Evolutionary conservation across 1,284 basidiomycete genomes (phyloP).

Genomic region (Trametes polyzona): DNA sequence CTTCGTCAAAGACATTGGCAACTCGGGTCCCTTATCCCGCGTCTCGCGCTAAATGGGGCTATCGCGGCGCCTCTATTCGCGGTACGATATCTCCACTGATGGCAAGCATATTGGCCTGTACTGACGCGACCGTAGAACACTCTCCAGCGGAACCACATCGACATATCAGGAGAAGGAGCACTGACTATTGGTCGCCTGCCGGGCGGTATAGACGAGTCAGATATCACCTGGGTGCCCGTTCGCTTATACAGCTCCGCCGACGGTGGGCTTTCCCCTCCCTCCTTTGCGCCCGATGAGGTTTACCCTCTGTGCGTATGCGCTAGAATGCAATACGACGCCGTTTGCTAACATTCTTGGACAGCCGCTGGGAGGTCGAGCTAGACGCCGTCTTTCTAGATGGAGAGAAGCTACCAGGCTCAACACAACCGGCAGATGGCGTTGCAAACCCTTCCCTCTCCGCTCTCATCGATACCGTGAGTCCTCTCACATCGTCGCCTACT

Average conservation of each 20-base stretch:
- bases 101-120: background rate
- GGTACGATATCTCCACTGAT: slow-evolving; percentile 18
- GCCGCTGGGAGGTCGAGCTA: slow-evolving; percentile 62
- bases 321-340: background rate
- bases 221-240: slow-evolving; percentile 48
- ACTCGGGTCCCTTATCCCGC: slow-evolving; percentile 50
- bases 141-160: slow-evolving; percentile 46
- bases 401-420: slow-evolving; percentile 47
- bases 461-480: slow-evolving; percentile 53
- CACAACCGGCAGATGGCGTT: slow-evolving; percentile 39
- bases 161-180: slow-evolving; percentile 40
- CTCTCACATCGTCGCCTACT: background rate
- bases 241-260: slow-evolving; percentile 41
- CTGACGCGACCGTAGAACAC: slow-evolving; percentile 30
- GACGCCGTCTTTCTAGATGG: slow-evolving; percentile 62
- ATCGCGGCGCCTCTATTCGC: slow-evolving; percentile 50
- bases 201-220: slow-evolving; percentile 40
- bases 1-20: slow-evolving; percentile 43
- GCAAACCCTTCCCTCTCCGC: slow-evolving; percentile 43
- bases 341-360: slow-evolving; percentile 16
- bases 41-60: slow-evolving; percentile 45
- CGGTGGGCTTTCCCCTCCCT: slow-evolving; percentile 42
- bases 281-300: slow-evolving; percentile 40
- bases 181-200: slow-evolving; percentile 47
- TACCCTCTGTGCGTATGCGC: slow-evolving; percentile 38